Conservation (phyloP, 345 rosid genomes). For the Syzygium aqueum region DNA sequence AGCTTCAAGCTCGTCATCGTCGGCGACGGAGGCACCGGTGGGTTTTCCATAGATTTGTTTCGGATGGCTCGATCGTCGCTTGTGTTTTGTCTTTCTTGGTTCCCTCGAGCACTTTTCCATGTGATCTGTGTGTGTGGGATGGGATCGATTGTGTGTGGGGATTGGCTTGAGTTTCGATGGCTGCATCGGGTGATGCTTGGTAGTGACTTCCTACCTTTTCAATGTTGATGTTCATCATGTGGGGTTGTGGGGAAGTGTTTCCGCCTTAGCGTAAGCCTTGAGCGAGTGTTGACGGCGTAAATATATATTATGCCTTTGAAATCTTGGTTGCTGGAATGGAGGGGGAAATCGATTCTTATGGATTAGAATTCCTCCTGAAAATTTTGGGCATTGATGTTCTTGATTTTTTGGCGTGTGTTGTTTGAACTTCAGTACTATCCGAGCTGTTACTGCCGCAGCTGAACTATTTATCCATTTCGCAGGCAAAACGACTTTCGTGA, state of each 20-base stretch:
- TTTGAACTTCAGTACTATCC: neutral
- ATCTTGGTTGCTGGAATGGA: neutral
- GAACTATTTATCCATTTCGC: neutral
- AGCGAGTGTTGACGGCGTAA: neutral
- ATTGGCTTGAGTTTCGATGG: neutral
- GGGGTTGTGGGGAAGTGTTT: neutral
- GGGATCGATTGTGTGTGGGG: neutral
- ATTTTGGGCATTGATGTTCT: neutral
- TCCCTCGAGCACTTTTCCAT: neutral
- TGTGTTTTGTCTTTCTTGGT: neutral
- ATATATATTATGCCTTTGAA: neutral
- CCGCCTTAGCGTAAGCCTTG: neutral
- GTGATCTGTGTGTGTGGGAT: neutral
- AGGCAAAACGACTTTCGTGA: conserved; percentile 37
- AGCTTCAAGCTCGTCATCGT: conserved; percentile 41
- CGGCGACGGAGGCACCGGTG: conserved; percentile 40
- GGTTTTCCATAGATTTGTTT: neutral
- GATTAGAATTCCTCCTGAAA: neutral
- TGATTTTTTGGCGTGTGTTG: neutral
- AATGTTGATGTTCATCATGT: neutral
- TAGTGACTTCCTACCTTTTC: neutral
- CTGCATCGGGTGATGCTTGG: neutral
- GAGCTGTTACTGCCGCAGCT: neutral
- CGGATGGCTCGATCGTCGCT: neutral
- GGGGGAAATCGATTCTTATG: neutral